These are phyloP conservation scores for Neopestalotiopsis sp. DNA, from an alignment of 2,329 filamentous ascomycete species.

Conservation along the genomic window DNA sequence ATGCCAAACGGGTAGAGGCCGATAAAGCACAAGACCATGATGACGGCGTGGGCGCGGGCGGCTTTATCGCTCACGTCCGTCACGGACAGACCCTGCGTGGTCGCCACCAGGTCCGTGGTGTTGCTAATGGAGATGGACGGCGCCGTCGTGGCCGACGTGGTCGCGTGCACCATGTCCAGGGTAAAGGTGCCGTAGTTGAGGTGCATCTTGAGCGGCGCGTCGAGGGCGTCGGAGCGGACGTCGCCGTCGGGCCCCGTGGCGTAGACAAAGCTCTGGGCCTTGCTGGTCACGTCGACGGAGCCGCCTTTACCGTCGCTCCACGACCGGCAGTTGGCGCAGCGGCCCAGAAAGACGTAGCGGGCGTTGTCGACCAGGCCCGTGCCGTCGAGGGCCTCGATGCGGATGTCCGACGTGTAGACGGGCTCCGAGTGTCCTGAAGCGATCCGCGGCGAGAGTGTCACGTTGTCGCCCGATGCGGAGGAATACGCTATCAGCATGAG, in stretches of 20 bases:
- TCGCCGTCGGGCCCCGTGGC: constrained; percentile 56
- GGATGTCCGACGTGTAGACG: constrained; percentile 47
- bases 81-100: constrained; percentile 32
- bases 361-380: constrained; percentile 51
- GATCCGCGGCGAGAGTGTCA: constrained; percentile 62
- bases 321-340: constrained; percentile 57
- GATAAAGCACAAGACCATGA: constrained; percentile 63
- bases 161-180: constrained; percentile 59
- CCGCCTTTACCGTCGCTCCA: constrained; percentile 49
- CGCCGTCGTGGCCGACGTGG: constrained; percentile 44
- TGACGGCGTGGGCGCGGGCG: constrained; percentile 48
- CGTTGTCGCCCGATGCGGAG: constrained; percentile 48
- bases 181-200: constrained; percentile 57
- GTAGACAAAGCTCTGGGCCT: constrained; percentile 56
- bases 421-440: constrained; percentile 58
- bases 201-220: constrained; percentile 57
- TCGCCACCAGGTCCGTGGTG: constrained; percentile 32
- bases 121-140: constrained; percentile 44
- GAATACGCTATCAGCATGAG: constrained; percentile 62
- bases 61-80: constrained; percentile 41
- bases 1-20: constrained; percentile 61
- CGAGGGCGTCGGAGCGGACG: constrained; percentile 46
- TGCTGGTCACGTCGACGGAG: constrained; percentile 54
- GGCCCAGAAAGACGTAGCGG: constrained; percentile 53
- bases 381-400: constrained; percentile 49